Base-by-base conservation (phyloP, 2,329 filamentous ascomycete species). In the Colletotrichum camelliae region DNA sequence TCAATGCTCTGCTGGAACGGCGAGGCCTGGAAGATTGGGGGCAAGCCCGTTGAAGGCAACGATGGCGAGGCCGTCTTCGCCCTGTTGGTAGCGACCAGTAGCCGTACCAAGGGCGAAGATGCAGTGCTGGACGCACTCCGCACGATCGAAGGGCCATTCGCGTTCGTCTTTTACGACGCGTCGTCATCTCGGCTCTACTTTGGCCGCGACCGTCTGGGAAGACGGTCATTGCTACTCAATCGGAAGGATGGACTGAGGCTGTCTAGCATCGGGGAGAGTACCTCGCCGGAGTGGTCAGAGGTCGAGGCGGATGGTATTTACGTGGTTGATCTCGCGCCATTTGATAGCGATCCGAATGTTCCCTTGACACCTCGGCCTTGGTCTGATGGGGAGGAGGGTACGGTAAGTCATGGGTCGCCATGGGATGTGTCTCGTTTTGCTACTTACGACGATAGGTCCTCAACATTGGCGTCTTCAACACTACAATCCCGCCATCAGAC, bases 1-100 rank as follows among this genome's bases (percentile, higher is more conserved):
- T 95, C 93, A 1, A 87, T 95, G 1, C 88, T 99, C 3, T 98
- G 96, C 88, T 99, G 97, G 97, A 99, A 99, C 81, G 97, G 97
- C 58, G 97, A 99, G 83, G 96, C 96, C 1, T 99, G 97, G 97
- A 93, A 90, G 73, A 89, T 98, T 66, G 85, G 84, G 10, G 89
- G 88, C 39, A 80, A 89, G 12, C 80, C 83, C 1, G 87, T 98
- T n/a, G 74, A 81, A 7, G 94, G 92, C 73, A 98, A 98, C 81
- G 97, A 99, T 84, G 94, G 94, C 4, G 89, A 93, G 80, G 85
- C 87, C 8, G 87, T 98, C 21, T 93, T 96, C 80, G 81, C 88
- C 39, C 81, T 90, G 48, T 87, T 98, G 64, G 80, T 89, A 24
- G 80, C 85, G 73, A 87, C 89, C 79, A 82, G 82, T 78, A 67